Conservation (phyloP, 2,329 filamentous ascomycete genomes). For the Rhynchosporium agropyri region DNA sequence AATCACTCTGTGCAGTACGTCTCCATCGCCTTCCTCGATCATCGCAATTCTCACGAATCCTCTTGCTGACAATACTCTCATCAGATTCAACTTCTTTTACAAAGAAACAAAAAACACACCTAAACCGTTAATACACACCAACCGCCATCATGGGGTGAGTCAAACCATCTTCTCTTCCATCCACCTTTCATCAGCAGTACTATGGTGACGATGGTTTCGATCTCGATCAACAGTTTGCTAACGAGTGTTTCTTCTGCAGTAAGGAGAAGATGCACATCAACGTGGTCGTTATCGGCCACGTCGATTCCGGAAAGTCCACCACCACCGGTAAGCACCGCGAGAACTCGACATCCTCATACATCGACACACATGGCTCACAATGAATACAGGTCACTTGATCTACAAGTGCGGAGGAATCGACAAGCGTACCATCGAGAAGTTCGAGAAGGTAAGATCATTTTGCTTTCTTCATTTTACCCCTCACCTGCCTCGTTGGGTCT, state of each 20-base stretch:
- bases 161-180: conserved; percentile 23
- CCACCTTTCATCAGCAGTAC: conserved; percentile 26
- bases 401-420: conserved; percentile 99
- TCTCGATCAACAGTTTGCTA: conserved; percentile 32
- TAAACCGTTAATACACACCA: conserved; percentile 34
- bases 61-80: conserved; percentile 28
- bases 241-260: conserved; percentile 54
- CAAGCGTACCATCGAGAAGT: conserved; percentile 99
- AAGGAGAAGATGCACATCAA: conserved; percentile 97
- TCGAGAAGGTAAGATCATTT: conserved; percentile 85
- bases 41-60: conserved; percentile 16
- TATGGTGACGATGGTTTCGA: conserved; percentile 25
- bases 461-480: conserved; percentile 18
- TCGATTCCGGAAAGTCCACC: conserved; percentile 99
- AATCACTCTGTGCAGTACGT: conserved; percentile 42
- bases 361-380: conserved; percentile 31
- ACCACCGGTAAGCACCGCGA: conserved; percentile 72
- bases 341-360: conserved; percentile 5
- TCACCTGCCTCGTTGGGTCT: conserved; percentile 26
- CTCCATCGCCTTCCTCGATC: conserved; percentile 13
- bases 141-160: conserved; percentile 44
- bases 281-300: conserved; percentile 99
- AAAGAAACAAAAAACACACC: conserved; percentile 34
- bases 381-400: conserved; percentile 80
- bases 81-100: conserved; percentile 36